Conservation (phyloP, 2,329 filamentous ascomycete genomes). For the Chalara sp. region DNA sequence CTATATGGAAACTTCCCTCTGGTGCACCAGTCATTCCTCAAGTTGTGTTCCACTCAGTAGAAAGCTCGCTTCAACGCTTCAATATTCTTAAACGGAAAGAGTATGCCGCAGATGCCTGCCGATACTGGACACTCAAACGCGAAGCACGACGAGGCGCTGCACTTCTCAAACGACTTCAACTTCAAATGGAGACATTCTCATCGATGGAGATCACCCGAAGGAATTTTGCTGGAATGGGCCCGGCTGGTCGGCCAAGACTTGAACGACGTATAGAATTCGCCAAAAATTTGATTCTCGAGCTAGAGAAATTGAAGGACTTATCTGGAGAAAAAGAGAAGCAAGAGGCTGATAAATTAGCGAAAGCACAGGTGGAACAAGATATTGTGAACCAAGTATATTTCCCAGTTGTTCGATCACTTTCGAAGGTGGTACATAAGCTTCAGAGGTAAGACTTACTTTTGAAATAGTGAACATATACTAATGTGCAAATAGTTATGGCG, state of each 20-base stretch:
- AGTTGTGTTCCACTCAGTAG: constrained; percentile 78
- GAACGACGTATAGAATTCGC: constrained; percentile 84
- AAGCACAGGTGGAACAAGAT: constrained; percentile 66
- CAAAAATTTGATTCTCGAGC: constrained; percentile 64
- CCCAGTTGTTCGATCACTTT: constrained; percentile 52
- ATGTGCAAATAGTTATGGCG: background rate
- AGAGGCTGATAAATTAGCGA: constrained; percentile 71
- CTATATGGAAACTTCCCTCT: constrained; percentile 86
- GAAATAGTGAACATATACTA: background rate
- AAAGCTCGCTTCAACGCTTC: constrained; percentile 76
- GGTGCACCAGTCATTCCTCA: constrained; percentile 92
- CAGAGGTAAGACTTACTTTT: background rate
- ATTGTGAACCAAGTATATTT: constrained; percentile 91
- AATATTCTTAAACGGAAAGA: constrained; percentile 82
- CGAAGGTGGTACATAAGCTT: background rate
- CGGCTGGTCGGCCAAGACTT: constrained; percentile 70
- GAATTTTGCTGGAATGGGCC: constrained; percentile 93
- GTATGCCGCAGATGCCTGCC: constrained; percentile 86
- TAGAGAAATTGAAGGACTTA: constrained; percentile 67
- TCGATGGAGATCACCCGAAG: constrained; percentile 95
- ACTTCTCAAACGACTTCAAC: constrained; percentile 82
- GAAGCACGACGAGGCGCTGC: constrained; percentile 88
- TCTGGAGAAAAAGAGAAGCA: constrained; percentile 66
- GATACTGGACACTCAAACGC: constrained; percentile 96
- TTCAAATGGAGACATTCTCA: constrained; percentile 94